phyloP scores from a whole-genome alignment of 345 rosid species.

The Syzygium aromaticum region DNA sequence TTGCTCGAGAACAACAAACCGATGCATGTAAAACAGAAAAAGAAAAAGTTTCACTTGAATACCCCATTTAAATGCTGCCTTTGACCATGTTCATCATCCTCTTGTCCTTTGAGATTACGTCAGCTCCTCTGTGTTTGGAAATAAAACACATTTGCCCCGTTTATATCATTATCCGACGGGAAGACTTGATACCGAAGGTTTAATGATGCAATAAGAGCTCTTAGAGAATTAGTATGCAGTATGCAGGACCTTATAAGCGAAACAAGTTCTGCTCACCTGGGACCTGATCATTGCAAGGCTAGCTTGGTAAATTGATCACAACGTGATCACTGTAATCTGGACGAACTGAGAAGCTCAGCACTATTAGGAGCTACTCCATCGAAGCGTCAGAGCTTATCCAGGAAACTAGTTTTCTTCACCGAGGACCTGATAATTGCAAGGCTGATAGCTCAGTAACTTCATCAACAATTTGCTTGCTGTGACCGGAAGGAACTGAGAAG shows the following conservation, averaged over 20 bases:
- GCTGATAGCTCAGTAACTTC: background rate
- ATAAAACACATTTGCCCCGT: background rate
- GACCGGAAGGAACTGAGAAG: background rate
- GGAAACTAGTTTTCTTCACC: background rate
- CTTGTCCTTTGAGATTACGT: background rate
- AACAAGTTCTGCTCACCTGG: background rate
- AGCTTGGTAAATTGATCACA: background rate
- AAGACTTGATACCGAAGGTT: background rate
- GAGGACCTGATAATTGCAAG: background rate
- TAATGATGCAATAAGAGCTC: background rate
- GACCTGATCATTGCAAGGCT: background rate
- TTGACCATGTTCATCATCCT: background rate
- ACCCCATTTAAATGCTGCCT: background rate
- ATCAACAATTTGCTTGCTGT: background rate
- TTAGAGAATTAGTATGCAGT: background rate
- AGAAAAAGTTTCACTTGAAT: background rate
- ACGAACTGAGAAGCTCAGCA: background rate
- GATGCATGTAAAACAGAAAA: background rate
- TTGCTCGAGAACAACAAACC: background rate
- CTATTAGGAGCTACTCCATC: background rate
- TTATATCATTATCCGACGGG: background rate
- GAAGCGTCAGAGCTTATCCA: background rate
- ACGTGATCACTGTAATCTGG: background rate
- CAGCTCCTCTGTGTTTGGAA: background rate
- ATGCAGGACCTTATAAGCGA: background rate